These are phyloP conservation scores for Begonia masoniana DNA, from an alignment of 306 rosid genomes.

Conservation along the genomic window DNA sequence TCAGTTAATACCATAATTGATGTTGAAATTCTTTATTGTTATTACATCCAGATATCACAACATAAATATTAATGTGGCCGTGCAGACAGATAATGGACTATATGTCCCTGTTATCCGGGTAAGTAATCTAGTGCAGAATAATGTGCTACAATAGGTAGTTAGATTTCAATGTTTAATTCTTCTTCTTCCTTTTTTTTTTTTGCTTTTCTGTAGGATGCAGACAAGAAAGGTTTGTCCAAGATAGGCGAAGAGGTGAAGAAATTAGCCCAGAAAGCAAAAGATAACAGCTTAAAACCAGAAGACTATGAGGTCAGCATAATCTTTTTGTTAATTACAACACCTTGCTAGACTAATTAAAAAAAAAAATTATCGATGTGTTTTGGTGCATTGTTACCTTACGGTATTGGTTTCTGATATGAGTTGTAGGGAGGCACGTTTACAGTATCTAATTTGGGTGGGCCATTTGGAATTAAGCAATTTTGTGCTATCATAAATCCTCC, in stretches of 20 bases:
- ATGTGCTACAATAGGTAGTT: no score
- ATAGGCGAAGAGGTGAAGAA: slow-evolving; percentile 81
- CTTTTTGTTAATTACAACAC: neutral
- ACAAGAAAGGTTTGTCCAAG: slow-evolving; percentile 85
- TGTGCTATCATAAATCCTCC: slow-evolving; percentile 98
- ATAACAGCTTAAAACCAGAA: slow-evolving; percentile 83
- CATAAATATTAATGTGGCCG: slow-evolving; percentile 90
- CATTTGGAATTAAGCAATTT: slow-evolving; percentile 89
- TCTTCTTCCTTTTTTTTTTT: no score
- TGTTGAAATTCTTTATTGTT: no score
- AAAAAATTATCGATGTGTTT: neutral
- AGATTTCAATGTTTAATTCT: no score
- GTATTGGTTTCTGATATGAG: neutral
- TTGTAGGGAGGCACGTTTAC: slow-evolving; percentile 97
- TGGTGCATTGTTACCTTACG: slow-evolving; percentile 5
- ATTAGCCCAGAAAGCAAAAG: slow-evolving; percentile 84
- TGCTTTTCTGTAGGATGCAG: slow-evolving; percentile 61
- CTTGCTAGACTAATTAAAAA: neutral
- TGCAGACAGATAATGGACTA: slow-evolving; percentile 96
- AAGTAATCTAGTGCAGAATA: slow-evolving; percentile 6
- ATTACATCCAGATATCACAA: slow-evolving; percentile 51
- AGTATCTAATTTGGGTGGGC: slow-evolving; percentile 94
- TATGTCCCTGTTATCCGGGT: slow-evolving; percentile 86
- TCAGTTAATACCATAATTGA: no score
- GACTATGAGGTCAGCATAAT: slow-evolving; percentile 65